Conservation (phyloP, 2,329 filamentous ascomycete species). For the Macroventuria anomochaeta region DNA sequence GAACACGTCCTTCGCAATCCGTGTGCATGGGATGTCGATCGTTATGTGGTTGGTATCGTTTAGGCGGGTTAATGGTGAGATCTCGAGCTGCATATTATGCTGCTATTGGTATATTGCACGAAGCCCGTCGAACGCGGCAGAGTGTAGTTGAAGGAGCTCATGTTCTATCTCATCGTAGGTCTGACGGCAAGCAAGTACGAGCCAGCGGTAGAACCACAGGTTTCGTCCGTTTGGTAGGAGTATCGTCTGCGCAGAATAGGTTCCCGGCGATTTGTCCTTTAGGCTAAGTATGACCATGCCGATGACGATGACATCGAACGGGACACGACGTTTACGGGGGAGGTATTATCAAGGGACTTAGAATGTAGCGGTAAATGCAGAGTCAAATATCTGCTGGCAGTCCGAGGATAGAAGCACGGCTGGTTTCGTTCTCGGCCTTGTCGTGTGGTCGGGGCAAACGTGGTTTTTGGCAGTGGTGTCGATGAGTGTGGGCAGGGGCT, state of each 20-base stretch:
- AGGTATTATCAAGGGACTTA: background rate
- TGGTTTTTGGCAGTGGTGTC: background rate
- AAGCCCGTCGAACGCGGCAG: background rate
- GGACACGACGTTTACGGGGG: too few species aligned
- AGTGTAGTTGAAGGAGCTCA: background rate
- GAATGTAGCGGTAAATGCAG: background rate
- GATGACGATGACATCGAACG: too few species aligned
- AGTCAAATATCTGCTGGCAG: background rate
- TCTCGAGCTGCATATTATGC: background rate
- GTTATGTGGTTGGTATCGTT: background rate
- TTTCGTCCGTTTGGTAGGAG: too few species aligned
- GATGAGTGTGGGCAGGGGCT: background rate
- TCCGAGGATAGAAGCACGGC: background rate
- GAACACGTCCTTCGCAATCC: too few species aligned
- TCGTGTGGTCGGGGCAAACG: background rate
- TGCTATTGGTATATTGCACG: background rate
- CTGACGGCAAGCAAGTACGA: too few species aligned
- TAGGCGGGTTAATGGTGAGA: background rate
- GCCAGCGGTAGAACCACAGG: too few species aligned
- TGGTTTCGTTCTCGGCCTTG: background rate
- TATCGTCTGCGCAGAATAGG: too few species aligned
- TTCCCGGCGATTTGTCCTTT: too few species aligned
- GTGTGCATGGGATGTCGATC: too few species aligned
- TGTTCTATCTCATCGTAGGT: background rate
- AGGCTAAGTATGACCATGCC: too few species aligned